Percentiles rank a stretch among this genome's conserved stretches.
These are phyloP conservation scores for Suillus decipiens DNA, from an alignment of 768 basidiomycete genomes.

Conservation along the genomic window DNA sequence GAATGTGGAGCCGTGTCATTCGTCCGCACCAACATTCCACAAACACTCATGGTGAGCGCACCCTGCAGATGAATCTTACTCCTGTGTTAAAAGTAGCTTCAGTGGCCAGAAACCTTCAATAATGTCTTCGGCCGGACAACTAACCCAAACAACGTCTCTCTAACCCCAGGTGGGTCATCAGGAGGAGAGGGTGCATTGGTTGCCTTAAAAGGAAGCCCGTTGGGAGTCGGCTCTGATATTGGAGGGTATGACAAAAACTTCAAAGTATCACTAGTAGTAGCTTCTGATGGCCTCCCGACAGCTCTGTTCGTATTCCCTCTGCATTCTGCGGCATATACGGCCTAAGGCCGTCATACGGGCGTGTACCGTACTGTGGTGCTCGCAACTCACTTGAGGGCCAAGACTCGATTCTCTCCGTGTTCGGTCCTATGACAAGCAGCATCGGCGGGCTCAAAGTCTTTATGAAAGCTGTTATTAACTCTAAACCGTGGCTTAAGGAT, in stretches of 20 bases:
- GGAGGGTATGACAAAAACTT: slow-evolving; percentile 51
- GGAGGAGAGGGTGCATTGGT: slow-evolving; percentile 86
- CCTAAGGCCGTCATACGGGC: slow-evolving; percentile 63
- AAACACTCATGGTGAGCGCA: too few relatives aligned
- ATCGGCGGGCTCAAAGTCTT: too few relatives aligned
- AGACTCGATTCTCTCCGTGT: too few relatives aligned
- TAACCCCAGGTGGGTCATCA: slow-evolving; percentile 79
- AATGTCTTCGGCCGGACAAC: slow-evolving; percentile 75
- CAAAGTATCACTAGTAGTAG: background rate
- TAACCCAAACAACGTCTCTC: slow-evolving; percentile 71
- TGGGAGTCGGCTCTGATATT: slow-evolving; percentile 80
- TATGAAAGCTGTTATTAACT: too few relatives aligned
- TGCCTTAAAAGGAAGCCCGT: slow-evolving; percentile 42
- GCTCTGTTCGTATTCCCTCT: slow-evolving; percentile 72
- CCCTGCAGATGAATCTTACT: too few relatives aligned
- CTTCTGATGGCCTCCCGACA: slow-evolving; percentile 24
- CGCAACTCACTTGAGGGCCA: too few relatives aligned
- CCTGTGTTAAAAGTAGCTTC: too few relatives aligned
- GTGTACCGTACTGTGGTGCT: slow-evolving; percentile 15
- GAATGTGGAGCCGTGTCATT: too few relatives aligned
- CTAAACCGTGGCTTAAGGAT: too few relatives aligned
- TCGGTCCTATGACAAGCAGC: too few relatives aligned
- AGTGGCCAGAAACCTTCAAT: slow-evolving; percentile 54
- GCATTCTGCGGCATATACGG: slow-evolving; percentile 71
- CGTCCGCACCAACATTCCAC: too few relatives aligned